phyloP scores from a whole-genome alignment of 1,139 yeast species.

The Debaryomyces psychrophilus region DNA sequence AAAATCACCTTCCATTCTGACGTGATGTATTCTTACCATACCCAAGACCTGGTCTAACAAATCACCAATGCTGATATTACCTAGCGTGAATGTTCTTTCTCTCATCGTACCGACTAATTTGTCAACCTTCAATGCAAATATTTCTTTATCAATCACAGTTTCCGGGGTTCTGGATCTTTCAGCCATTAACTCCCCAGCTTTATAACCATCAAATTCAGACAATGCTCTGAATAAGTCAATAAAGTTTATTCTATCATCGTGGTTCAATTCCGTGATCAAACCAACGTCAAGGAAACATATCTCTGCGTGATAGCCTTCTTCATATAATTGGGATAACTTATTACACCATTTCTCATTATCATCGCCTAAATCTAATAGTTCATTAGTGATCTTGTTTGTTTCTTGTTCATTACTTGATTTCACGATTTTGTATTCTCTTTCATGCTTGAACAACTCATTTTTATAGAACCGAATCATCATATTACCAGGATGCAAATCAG shows the following conservation, averaged over 20 bases:
- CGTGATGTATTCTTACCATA: slow-evolving; percentile 94
- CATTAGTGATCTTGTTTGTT: slow-evolving; percentile 50
- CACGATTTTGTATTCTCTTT: slow-evolving; percentile 51
- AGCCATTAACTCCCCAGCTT: slow-evolving; percentile 93
- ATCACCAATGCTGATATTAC: slow-evolving; percentile 91
- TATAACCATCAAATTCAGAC: slow-evolving; percentile 90
- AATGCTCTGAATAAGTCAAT: slow-evolving; percentile 86
- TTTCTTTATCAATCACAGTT: slow-evolving; percentile 79
- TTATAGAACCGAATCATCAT: slow-evolving; percentile 79
- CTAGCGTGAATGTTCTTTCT: slow-evolving; percentile 86
- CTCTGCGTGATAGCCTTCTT: slow-evolving; percentile 78
- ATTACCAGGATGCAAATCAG: slow-evolving; percentile 96
- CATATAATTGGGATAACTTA: slow-evolving; percentile 52
- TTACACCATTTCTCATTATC: slow-evolving; percentile 52
- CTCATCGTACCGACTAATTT: slow-evolving; percentile 79
- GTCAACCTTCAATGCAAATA: slow-evolving; percentile 87
- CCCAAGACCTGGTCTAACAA: slow-evolving; percentile 80
- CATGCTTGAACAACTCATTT: slow-evolving; percentile 47
- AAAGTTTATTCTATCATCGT: slow-evolving; percentile 76
- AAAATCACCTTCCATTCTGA: slow-evolving; percentile 96
- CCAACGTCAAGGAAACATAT: slow-evolving; percentile 93
- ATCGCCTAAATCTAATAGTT: slow-evolving; percentile 42
- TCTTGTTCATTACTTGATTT: slow-evolving; percentile 50
- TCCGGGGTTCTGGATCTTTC: slow-evolving; percentile 95
- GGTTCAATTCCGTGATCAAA: slow-evolving; percentile 84